Percentiles rank a stretch among this genome's conserved stretches.
Conservation (phyloP, 176 grass and related monocot genomes). For the Dactylis glomerata region DNA sequence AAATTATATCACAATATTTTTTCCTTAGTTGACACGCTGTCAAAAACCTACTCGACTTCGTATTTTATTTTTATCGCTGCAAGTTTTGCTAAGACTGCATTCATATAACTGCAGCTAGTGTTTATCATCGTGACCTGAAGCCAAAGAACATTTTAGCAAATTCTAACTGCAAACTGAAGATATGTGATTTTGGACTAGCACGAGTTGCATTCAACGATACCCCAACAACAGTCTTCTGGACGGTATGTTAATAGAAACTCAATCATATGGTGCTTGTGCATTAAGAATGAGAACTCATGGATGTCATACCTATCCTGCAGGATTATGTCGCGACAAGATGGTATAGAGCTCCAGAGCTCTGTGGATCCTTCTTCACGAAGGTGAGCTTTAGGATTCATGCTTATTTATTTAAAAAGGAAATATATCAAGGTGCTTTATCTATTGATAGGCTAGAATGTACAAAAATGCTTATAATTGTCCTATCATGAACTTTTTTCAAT, state of each 20-base stretch:
- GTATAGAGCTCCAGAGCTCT: constrained; percentile 99
- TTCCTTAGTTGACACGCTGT: background rate
- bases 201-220: constrained; percentile 91
- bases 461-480: background rate
- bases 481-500: background rate
- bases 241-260: constrained; percentile 53
- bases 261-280: background rate
- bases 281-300: constrained; percentile 13
- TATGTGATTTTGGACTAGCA: constrained; percentile 98
- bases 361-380: constrained; percentile 96
- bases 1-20: background rate
- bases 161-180: constrained; percentile 98
- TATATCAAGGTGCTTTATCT: background rate
- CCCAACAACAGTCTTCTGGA: constrained; percentile 96
- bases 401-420: background rate
- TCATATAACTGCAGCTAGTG: constrained; percentile 61
- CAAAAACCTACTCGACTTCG: background rate
- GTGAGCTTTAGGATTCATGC: constrained; percentile 32
- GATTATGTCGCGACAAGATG: constrained; percentile 99
- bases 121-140: constrained; percentile 96
- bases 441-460: background rate
- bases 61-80: background rate
- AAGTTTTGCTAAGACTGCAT: constrained; percentile 30
- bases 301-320: constrained; percentile 39
- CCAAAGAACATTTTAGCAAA: constrained; percentile 99